Percentiles rank a stretch among this genome's conserved stretches.
phyloP scores from a whole-genome alignment of 2,329 filamentous ascomycete genomes.

The Rutstroemia sp. region DNA sequence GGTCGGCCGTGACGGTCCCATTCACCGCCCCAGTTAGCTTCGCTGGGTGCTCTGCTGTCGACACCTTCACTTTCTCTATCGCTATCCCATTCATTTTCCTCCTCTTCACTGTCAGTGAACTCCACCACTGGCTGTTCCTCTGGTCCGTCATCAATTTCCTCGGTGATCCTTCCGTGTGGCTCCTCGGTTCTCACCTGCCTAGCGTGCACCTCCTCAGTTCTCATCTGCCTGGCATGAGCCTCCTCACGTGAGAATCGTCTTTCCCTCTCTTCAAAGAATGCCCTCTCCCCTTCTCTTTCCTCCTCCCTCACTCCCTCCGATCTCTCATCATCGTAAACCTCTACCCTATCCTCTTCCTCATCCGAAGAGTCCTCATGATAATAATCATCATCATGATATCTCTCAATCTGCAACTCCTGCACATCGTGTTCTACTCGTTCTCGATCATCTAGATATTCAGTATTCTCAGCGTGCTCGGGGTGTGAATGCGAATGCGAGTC shows the following conservation, averaged over 20 bases:
- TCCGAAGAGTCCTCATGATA: neutral
- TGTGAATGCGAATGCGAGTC: no score
- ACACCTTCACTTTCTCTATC: neutral
- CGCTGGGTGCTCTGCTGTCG: neutral
- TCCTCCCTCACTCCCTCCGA: no score
- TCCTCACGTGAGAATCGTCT: neutral
- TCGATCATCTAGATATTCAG: neutral
- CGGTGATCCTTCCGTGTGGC: neutral
- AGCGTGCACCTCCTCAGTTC: neutral
- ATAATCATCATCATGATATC: neutral
- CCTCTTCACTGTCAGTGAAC: neutral
- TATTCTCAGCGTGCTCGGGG: neutral
- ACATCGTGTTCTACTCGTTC: neutral
- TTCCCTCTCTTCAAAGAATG: neutral
- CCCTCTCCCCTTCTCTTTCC: no score
- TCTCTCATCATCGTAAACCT: no score
- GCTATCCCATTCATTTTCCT: neutral
- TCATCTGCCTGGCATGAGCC: no score
- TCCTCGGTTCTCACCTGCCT: neutral
- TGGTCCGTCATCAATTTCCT: neutral
- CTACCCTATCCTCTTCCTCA: no score
- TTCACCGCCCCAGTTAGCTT: neutral
- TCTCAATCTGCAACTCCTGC: neutral
- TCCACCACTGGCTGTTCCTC: neutral
- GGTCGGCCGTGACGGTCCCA: neutral